These are phyloP conservation scores for Ustilago tritici DNA, from an alignment of 1,284 basidiomycete genomes.

Conservation along the genomic window DNA sequence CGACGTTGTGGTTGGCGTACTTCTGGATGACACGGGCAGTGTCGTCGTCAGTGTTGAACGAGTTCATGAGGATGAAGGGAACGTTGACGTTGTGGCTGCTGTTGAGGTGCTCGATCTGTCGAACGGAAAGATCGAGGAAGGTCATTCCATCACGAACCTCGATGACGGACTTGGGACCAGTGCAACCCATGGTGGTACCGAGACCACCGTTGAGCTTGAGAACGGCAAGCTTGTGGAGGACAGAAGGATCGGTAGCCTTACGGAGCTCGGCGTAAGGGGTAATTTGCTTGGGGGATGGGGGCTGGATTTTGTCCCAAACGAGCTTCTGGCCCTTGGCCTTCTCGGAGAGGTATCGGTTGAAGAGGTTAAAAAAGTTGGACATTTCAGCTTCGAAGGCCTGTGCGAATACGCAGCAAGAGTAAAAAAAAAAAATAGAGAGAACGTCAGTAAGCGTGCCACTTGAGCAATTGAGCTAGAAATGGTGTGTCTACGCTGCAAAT, in stretches of 20 bases:
- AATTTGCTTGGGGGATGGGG: slow-evolving; percentile 92
- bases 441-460: not conserved
- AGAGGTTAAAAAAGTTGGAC: slow-evolving; percentile 98
- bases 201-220: slow-evolving; percentile 99
- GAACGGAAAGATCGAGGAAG: slow-evolving; percentile 95
- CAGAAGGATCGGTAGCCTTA: slow-evolving; percentile 63
- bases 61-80: slow-evolving; percentile 99
- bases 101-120: slow-evolving; percentile 90
- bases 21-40: slow-evolving; percentile 88
- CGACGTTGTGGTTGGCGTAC: slow-evolving; percentile 82
- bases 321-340: slow-evolving; percentile 94
- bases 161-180: slow-evolving; percentile 75
- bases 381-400: slow-evolving; percentile 97
- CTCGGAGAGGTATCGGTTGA: slow-evolving; percentile 96
- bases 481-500: not conserved
- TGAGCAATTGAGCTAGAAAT: not conserved
- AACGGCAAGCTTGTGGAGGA: slow-evolving; percentile 80
- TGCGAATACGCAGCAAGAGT: not conserved
- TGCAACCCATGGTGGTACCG: slow-evolving; percentile 92
- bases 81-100: slow-evolving; percentile 79
- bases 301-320: slow-evolving; percentile 97
- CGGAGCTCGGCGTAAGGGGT: slow-evolving; percentile 83
- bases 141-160: slow-evolving; percentile 87
- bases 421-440: not conserved
- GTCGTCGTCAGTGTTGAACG: slow-evolving; percentile 88